These are phyloP conservation scores for Nosema muscidifuracis DNA, from an alignment of 371 early-diverging fungal species.

Conservation along the genomic window DNA sequence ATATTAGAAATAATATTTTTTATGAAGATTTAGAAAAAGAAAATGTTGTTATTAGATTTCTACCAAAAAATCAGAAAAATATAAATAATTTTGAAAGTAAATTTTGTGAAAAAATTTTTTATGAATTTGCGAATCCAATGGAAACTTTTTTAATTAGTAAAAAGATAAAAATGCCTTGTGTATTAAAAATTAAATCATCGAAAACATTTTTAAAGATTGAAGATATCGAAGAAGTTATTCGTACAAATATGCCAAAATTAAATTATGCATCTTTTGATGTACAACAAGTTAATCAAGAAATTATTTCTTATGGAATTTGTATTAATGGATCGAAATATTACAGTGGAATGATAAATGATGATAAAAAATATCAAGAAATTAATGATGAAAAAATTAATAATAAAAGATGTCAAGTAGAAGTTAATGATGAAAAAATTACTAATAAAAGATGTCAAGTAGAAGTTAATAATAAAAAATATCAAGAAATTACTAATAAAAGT, in stretches of 20 bases:
- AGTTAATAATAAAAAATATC: background rate
- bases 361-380: background rate
- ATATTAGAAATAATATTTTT: constrained; percentile 48
- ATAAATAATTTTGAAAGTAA: constrained; percentile 31
- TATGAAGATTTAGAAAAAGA: constrained; percentile 22
- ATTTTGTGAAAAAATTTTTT: constrained; percentile 31
- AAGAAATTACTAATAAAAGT: background rate
- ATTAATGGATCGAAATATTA: background rate
- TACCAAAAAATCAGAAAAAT: constrained; percentile 6
- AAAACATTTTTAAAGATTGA: constrained; percentile 20
- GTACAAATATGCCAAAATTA: constrained; percentile 25
- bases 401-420: no score
- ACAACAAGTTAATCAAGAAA: constrained; percentile 3
- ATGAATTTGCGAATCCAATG: constrained; percentile 56
- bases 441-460: no score
- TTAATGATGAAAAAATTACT: background rate
- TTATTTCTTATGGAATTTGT: constrained; percentile 20
- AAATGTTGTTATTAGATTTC: constrained; percentile 27
- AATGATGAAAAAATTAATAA: background rate
- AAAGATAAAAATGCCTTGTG: constrained; percentile 54
- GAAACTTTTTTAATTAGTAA: constrained; percentile 60
- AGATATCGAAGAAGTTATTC: constrained; percentile 34
- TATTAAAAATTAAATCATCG: constrained; percentile 39
- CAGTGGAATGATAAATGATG: background rate
- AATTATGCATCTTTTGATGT: constrained; percentile 27